Evolutionary conservation across 768 basidiomycete genomes (phyloP), one percentile per base, ranked within the genome.

Genomic region (Lactarius evosmus): DNA sequence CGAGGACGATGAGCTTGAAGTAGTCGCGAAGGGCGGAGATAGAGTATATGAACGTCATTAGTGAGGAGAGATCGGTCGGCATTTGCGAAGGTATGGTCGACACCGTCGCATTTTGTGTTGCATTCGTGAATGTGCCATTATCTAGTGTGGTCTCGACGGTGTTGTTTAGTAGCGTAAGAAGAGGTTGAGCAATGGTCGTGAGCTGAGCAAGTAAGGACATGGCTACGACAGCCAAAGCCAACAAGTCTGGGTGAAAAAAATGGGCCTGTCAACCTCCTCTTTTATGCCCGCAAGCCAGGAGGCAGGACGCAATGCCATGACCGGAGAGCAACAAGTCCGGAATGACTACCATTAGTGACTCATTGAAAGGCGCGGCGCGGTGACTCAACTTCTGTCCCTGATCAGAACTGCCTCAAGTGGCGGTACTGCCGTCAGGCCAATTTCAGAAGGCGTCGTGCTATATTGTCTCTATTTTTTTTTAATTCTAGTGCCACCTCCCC

Each of bases 1-100:
- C 89, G 38, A 89, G 73, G 25, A 85, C 70, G 58, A 89, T 68
- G 60, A 91, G 76, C 67, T 88, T 82, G 7, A 83, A 62, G 83
- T 88, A 88, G 69, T 90, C 87, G 14, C 78, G 74, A 30, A 87
- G 69, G 14, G 83, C 85, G 19, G 81, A 76, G 54, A 80, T 77
- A 0, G 85, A 85, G 61, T 84, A 74, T 19, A 87, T 65, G 46
- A 85, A 64, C 4, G 76, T 66, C 34, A 83, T 56, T 1, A 82
- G 40, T 1, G 82, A 75, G 7, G 78, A 65, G 14, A 78, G 16
- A 57, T 73, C 66, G 11, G 65, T 69, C 29, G 68, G 44, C 50
- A 61, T 67, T 36, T 52, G 56, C 3, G 59, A 60, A 34, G 60
- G 67, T 11, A 36, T 27, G 2, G 33, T 25, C 9, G 29, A n/a